Evolutionary conservation across 2,329 filamentous ascomycete genomes (phyloP).

Genomic region (Penicillium brevicompactum): DNA sequence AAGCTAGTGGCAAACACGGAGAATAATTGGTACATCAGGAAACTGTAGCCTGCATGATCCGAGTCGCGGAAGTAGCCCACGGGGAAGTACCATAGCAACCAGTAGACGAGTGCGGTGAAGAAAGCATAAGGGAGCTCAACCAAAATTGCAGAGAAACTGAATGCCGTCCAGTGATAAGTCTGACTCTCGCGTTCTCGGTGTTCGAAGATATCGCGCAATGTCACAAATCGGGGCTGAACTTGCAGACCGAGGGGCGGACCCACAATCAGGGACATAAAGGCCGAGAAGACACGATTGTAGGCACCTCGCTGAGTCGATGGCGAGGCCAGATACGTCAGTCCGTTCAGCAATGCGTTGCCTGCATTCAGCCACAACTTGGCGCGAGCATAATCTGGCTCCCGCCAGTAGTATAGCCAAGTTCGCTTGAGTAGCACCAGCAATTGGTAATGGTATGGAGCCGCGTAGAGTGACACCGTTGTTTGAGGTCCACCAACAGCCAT

Average conservation of each 20-base stretch:
- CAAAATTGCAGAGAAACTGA: slow-evolving; percentile 9
- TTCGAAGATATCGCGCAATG: slow-evolving; percentile 7
- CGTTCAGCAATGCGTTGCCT: slow-evolving; percentile 12
- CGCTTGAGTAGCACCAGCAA: slow-evolving; percentile 61
- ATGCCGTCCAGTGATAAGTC: slow-evolving; percentile 17
- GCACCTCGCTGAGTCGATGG: no score
- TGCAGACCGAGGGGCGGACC: no score
- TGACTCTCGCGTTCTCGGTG: slow-evolving; percentile 12
- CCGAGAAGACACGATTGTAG: no score
- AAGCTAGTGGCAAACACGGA: slow-evolving; percentile 36
- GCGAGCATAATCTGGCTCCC: slow-evolving; percentile 13
- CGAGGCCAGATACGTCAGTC: slow-evolving; percentile 6
- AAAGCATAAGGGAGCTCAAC: slow-evolving; percentile 41
- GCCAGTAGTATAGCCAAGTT: slow-evolving; percentile 18
- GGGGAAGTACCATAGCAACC: slow-evolving; percentile 78
- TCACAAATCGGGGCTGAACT: slow-evolving; percentile 14
- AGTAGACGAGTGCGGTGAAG: slow-evolving; percentile 75
- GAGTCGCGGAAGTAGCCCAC: slow-evolving; percentile 66
- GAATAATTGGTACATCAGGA: slow-evolving; percentile 81
- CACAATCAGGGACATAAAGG: no score
- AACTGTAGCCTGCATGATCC: slow-evolving; percentile 75
- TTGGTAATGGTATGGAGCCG: slow-evolving; percentile 48
- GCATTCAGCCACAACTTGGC: slow-evolving; percentile 6
- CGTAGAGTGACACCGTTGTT: slow-evolving; percentile 2
- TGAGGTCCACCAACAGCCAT: neutral